Conservation (phyloP, 2,329 filamentous ascomycete species). For the Aphanoascus verrucosus region DNA sequence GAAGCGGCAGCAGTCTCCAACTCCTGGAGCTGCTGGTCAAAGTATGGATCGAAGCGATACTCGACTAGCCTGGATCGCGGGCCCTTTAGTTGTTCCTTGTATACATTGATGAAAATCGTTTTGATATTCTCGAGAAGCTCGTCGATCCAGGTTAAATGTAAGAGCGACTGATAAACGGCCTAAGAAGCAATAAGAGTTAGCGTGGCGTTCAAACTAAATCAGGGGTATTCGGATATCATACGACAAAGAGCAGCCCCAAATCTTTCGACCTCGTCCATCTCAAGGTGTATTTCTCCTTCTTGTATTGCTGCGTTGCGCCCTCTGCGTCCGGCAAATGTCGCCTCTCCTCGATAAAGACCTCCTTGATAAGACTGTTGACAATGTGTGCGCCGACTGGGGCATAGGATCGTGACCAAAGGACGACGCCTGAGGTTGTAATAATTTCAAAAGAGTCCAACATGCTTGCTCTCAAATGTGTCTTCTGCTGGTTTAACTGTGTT, state of each 20-base stretch:
- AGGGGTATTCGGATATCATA: conserved; percentile 35
- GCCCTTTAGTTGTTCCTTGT: conserved; percentile 75
- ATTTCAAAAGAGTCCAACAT: conserved; percentile 99
- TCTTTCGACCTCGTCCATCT: conserved; percentile 93
- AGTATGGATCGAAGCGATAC: conserved; percentile 85
- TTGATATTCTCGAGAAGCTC: conserved; percentile 91
- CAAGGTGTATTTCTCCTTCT: conserved; percentile 83
- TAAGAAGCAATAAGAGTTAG: conserved; percentile 29
- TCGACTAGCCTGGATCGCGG: conserved; percentile 66
- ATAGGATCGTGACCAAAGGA: conserved; percentile 88
- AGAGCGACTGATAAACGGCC: conserved; percentile 92
- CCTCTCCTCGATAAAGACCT: conserved; percentile 96
- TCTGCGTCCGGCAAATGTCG: conserved; percentile 46
- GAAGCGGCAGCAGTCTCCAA: conserved; percentile 41
- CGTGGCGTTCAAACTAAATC: neutral
- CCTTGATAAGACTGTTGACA: conserved; percentile 88
- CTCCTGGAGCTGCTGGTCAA: conserved; percentile 82
- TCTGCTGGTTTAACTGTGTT: neutral
- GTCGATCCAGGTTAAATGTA: conserved; percentile 95
- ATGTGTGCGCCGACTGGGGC: conserved; percentile 67
- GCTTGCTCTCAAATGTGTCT: conserved; percentile 12
- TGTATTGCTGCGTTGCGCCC: conserved; percentile 60
- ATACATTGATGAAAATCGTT: conserved; percentile 81
- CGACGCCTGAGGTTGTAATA: conserved; percentile 86
- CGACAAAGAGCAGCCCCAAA: conserved; percentile 87